Conservation (phyloP, 495 filamentous ascomycete genomes). For the Penicillium simplicissimum region DNA sequence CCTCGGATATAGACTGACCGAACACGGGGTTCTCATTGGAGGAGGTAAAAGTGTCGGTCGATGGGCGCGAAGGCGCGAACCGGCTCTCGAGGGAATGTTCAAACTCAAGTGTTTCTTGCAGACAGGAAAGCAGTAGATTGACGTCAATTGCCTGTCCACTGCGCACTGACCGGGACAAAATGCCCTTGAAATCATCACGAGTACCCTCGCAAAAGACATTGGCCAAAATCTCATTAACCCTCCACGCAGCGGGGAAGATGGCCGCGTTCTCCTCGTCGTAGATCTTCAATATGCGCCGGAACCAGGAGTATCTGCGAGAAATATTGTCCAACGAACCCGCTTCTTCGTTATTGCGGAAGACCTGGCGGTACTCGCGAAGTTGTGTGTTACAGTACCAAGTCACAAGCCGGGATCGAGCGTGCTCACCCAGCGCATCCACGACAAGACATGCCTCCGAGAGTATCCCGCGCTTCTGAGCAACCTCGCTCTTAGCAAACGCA, state of each 20-base stretch:
- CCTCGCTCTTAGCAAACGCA: conserved; percentile 87
- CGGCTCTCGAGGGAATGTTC: conserved; percentile 87
- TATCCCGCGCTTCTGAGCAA: conserved; percentile 65
- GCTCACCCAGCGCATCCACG: conserved; percentile 93
- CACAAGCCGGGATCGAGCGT: conserved; percentile 76
- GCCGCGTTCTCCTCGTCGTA: conserved; percentile 91
- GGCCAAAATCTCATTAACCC: conserved; percentile 85
- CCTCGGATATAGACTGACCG: conserved; percentile 91
- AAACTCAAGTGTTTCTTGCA: conserved; percentile 97
- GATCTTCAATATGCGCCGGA: conserved; percentile 90
- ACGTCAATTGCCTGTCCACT: conserved; percentile 88
- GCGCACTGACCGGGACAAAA: conserved; percentile 83
- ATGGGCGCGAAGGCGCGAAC: conserved; percentile 79
- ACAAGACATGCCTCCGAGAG: conserved; percentile 87
- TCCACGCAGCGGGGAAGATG: conserved; percentile 88
- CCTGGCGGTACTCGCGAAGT: conserved; percentile 90
- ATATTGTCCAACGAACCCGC: conserved; percentile 98
- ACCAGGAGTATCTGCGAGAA: conserved; percentile 91
- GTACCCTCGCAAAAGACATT: conserved; percentile 95
- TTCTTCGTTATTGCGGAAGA: conserved; percentile 95
- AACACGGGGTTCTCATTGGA: conserved; percentile 80
- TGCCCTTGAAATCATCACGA: conserved; percentile 90
- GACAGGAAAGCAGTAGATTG: conserved; percentile 83
- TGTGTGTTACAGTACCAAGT: conserved; percentile 99
- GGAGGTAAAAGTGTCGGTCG: conserved; percentile 88